phyloP scores from a whole-genome alignment of 768 basidiomycete genomes.

The Punctularia strigosozonata region DNA sequence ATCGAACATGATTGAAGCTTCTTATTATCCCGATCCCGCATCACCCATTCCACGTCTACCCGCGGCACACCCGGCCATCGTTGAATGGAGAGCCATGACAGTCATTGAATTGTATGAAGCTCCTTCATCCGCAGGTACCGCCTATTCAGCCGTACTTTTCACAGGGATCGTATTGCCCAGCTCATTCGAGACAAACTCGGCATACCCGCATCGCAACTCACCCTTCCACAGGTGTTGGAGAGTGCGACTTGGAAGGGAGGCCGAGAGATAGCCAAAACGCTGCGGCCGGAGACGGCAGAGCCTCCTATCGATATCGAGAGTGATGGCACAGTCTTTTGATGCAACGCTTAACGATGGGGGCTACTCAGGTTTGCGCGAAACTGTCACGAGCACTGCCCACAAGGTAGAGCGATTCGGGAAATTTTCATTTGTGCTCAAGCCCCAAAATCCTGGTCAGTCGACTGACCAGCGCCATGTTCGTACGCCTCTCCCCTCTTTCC shows the following conservation, averaged over 20 bases:
- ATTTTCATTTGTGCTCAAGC: too few relatives aligned
- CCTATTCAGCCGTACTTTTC: not conserved
- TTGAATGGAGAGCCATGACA: slow-evolving; percentile 96
- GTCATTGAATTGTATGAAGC: slow-evolving; percentile 74
- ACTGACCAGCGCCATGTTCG: slow-evolving; percentile 11
- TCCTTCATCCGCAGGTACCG: not conserved
- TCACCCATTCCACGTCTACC: slow-evolving; percentile 50
- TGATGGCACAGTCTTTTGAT: slow-evolving; percentile 72
- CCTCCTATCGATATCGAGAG: slow-evolving; percentile 82
- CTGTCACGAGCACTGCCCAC: too few relatives aligned
- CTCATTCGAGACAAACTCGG: slow-evolving; percentile 51
- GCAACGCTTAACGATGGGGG: not conserved
- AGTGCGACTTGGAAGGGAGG: slow-evolving; percentile 97
- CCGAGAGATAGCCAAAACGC: slow-evolving; percentile 77
- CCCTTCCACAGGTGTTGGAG: slow-evolving; percentile 83
- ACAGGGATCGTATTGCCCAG: slow-evolving; percentile 70
- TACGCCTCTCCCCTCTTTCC: slow-evolving; percentile 11
- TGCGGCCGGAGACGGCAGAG: slow-evolving; percentile 62
- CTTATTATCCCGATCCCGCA: slow-evolving; percentile 29
- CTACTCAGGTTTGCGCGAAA: too few relatives aligned
- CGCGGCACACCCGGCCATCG: slow-evolving; percentile 79
- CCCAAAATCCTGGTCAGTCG: slow-evolving; percentile 8
- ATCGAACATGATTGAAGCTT: slow-evolving; percentile 32
- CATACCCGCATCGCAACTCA: slow-evolving; percentile 39
- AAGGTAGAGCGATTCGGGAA: too few relatives aligned